Evolutionary conservation across 2,329 filamentous ascomycete genomes (phyloP).

Genomic region (Neoascochyta sp.): DNA sequence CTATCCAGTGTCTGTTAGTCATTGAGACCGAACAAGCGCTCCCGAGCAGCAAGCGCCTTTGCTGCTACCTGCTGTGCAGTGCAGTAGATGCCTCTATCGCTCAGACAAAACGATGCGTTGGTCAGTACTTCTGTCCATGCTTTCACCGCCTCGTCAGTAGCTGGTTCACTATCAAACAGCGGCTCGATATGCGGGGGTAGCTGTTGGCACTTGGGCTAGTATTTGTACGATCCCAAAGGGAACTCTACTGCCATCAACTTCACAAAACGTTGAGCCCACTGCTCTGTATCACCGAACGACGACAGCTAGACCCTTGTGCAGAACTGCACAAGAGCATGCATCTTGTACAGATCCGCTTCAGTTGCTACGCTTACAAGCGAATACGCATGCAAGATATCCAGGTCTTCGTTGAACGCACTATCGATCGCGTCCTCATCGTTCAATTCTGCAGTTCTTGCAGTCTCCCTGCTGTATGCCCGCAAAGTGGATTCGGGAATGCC

Average conservation of each 20-base stretch:
- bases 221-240: conserved; percentile 7
- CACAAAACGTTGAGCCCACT: conserved; percentile 11
- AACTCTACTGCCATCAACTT: conserved; percentile 10
- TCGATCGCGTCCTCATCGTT: conserved; percentile 2
- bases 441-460: conserved; percentile 2
- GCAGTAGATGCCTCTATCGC: conserved; percentile 5
- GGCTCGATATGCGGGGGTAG: conserved; percentile 13
- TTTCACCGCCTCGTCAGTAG: conserved; percentile 2
- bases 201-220: conserved; percentile 12
- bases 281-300: conserved; percentile 3
- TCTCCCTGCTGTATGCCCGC: conserved; percentile 3
- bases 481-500: conserved; percentile 40
- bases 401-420: conserved; percentile 11
- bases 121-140: conserved; percentile 11
- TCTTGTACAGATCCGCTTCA: conserved; percentile 4
- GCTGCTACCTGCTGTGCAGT: conserved; percentile 9
- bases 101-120: conserved; percentile 9
- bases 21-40: conserved; percentile 5
- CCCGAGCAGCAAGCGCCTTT: conserved; percentile 4
- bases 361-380: conserved; percentile 9
- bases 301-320: conserved; percentile 14
- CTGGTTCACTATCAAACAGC: conserved; percentile 6
- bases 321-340: conserved; percentile 17
- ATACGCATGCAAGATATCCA: conserved; percentile 13
- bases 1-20: no score